Evolutionary conservation across 768 basidiomycete genomes (phyloP), one percentile per base, ranked within the genome.

Genomic region (Hygrocybe punicea): DNA sequence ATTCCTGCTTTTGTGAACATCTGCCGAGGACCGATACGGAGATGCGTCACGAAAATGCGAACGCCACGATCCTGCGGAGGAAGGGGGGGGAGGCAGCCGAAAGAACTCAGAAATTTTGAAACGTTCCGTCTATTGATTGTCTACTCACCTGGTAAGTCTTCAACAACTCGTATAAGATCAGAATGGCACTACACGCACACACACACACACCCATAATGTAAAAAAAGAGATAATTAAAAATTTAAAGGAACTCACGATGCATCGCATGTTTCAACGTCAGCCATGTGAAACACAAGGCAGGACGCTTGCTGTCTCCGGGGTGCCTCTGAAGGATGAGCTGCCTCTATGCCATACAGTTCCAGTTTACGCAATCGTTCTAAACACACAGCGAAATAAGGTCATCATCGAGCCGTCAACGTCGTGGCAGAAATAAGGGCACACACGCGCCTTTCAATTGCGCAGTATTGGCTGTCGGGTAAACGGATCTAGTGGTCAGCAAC

Each of bases 251-350:
- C 88, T 70, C 65, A 95, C 89, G 91, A 93, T 7, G 96, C 93
- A 69, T 99, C 96, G 58, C 91, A 86, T 16, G 78, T 82, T 56
- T 94, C 91, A 3, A 97, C 89, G 72, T 98, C 96, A 11, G 88
- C 87, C 79, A 98, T 81, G 63, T 98, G 95, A 71, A 99, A 94
- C 19, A 97, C 91, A 21, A 98, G 71, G 2, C 85, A 84, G 11
- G 79, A 82, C 4, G 93, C 86, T 56, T 87, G 80, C 53, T 85
- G 82, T 60, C 93, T 78, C 13, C 84, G 78, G 0, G 91, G 95
- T 56, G 81, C 85, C 60, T 98, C 96, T 1, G 91, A 93, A 0
- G 97, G 97, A 73, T 98, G 97, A 19, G 79, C 84, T 61, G 78
- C 84, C 46, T 83, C 77, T 8, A 82, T 71, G 1, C 96, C 96